Evolutionary conservation across 129 eudicot genomes (phyloP).

Genomic region (Logfia minima): DNA sequence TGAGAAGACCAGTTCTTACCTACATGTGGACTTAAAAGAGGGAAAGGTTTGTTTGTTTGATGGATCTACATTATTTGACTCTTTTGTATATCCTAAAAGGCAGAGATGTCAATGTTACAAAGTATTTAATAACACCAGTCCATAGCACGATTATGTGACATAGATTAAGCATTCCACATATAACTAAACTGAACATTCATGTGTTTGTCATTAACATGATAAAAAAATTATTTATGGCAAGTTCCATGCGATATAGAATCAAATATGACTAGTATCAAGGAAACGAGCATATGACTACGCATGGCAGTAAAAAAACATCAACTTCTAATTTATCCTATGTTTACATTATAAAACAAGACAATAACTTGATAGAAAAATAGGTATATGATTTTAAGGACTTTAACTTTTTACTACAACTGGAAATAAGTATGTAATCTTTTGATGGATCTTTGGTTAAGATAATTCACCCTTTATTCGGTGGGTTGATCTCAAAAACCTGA

Average conservation of each 20-base stretch:
- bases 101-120: background rate
- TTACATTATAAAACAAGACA: background rate
- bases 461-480: background rate
- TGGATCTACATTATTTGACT: background rate
- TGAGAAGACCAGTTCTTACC: constrained; percentile 27
- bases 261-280: background rate
- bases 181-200: background rate
- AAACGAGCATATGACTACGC: background rate
- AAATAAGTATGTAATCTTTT: too few relatives aligned
- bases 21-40: constrained; percentile 36
- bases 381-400: background rate
- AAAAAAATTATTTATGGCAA: background rate
- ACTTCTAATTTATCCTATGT: background rate
- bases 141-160: background rate
- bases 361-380: background rate
- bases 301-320: background rate
- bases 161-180: background rate
- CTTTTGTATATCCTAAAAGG: background rate
- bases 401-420: background rate
- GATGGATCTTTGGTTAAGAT: background rate
- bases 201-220: too few relatives aligned
- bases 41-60: constrained; percentile 12
- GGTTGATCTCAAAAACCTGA: background rate
- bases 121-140: too few relatives aligned
- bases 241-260: background rate